Base-by-base conservation (phyloP, 1,284 basidiomycete species). In the Trametes sp. region DNA sequence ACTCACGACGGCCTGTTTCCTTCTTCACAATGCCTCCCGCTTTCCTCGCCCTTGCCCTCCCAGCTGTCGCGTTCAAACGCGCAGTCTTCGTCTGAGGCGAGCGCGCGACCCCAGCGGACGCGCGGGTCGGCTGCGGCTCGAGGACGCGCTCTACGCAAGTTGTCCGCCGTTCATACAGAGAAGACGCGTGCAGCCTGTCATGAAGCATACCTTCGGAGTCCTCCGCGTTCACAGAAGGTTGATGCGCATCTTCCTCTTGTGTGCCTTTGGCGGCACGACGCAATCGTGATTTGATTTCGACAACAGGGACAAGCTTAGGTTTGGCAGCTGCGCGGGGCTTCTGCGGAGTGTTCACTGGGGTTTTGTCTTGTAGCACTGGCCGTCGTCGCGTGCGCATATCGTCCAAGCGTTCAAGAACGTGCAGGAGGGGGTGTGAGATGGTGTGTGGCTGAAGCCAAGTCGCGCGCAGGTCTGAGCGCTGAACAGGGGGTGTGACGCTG, bases 301-400 rank as follows among this genome's bases (percentile, higher is more conserved):
- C 66, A 2, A 67, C 63, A 0, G 66, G 66, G n/a, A 67, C 63
- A 26, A 63, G 55, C 19, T 54, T 49, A 1, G 61, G 61, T 54
- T 67, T 67, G 9, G 51, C 61, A 4, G 55, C 14, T 16, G 57
- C 57, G 46, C 59, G 62, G 5, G 63, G 60, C 38, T 67, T 67
- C 60, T 70, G 69, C 2, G 70, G 70, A 1, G 70, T 71, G 54
- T 71, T 71, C 13, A 62, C 65, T 23, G 70, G 70, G 0, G 70
- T 71, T 61, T 70, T 71, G 48, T 71, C 70, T 60, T 65, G 65
- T 33, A 71, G 51, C 14, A 65, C 70, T n/a, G 68, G 67, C 41
- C 66, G 62, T n/a, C 66, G 63, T 52, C 66, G 66, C 33, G 66
- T 67, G 23, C 66, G 57, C 66, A 67, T 67, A n/a, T 44, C 45